Evolutionary conservation across 2,329 filamentous ascomycete species (phyloP).

Genomic region (Beauveria medogensis): DNA sequence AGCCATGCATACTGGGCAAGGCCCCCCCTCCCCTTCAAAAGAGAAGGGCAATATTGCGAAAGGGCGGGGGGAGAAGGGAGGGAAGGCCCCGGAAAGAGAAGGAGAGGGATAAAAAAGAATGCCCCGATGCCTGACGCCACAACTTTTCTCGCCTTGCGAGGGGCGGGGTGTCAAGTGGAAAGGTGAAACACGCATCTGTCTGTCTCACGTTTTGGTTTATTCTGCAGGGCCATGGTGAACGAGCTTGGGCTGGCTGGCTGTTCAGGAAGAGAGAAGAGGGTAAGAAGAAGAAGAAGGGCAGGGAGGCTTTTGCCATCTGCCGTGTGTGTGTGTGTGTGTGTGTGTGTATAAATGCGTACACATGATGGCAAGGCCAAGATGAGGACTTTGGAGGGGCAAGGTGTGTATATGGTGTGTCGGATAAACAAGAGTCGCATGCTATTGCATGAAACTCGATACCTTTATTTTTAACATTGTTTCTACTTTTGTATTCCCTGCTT

Average conservation of each 20-base stretch:
- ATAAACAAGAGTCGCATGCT: background rate
- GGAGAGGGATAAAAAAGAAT: background rate
- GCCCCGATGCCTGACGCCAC: background rate
- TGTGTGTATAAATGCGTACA: background rate
- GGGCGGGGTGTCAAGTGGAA: background rate
- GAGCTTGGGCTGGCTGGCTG: too few relatives aligned
- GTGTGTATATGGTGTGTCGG: too few relatives aligned
- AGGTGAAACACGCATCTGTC: background rate
- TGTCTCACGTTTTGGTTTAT: background rate
- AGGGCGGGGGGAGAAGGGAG: background rate
- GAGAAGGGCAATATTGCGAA: background rate
- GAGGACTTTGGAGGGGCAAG: background rate
- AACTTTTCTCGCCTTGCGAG: background rate
- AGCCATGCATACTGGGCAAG: background rate
- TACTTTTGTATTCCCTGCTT: too few relatives aligned
- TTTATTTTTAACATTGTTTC: too few relatives aligned
- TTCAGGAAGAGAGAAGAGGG: background rate
- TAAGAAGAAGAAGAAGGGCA: background rate
- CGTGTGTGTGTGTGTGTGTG: background rate
- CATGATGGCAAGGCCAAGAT: background rate
- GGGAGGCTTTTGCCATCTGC: background rate
- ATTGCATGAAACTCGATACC: background rate
- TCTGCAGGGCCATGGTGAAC: background rate
- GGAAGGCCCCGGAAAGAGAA: background rate
- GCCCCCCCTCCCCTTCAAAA: too few relatives aligned